Percentiles rank a stretch among this genome's conserved stretches.
Evolutionary conservation across 257 asterid species (phyloP).

Genomic region (Salvia splendens): DNA sequence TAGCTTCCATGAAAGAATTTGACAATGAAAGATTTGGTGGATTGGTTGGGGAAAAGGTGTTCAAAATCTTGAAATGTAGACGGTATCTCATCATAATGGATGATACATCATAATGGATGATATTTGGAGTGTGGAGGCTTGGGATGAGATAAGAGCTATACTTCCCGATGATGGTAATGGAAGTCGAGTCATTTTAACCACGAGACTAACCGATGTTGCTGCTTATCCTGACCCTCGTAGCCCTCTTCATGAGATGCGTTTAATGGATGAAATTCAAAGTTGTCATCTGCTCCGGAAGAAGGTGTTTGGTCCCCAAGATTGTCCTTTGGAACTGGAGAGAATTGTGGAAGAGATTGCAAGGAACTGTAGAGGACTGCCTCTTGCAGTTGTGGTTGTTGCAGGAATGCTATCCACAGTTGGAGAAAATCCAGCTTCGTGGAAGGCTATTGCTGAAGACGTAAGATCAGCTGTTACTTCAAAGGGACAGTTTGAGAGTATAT

Average conservation of each 20-base stretch:
- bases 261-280: background rate
- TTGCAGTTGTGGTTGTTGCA: conserved; percentile 9
- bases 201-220: conserved; percentile 21
- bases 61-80: background rate
- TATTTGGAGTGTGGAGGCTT: background rate
- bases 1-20: too few species aligned
- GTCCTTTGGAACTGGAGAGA: conserved; percentile 9
- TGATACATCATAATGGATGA: background rate
- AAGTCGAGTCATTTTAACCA: background rate
- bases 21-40: too few species aligned
- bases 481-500: background rate
- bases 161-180: conserved; percentile 17
- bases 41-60: background rate
- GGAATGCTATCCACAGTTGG: background rate
- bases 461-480: background rate
- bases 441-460: background rate
- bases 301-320: background rate
- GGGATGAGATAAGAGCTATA: background rate
- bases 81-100: background rate
- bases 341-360: conserved; percentile 11
- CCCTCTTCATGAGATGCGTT: background rate
- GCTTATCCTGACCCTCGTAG: background rate
- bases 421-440: background rate
- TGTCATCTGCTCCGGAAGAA: background rate
- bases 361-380: conserved; percentile 16